Base-by-base conservation (phyloP, 495 filamentous ascomycete species). In the Extremus antarcticus region DNA sequence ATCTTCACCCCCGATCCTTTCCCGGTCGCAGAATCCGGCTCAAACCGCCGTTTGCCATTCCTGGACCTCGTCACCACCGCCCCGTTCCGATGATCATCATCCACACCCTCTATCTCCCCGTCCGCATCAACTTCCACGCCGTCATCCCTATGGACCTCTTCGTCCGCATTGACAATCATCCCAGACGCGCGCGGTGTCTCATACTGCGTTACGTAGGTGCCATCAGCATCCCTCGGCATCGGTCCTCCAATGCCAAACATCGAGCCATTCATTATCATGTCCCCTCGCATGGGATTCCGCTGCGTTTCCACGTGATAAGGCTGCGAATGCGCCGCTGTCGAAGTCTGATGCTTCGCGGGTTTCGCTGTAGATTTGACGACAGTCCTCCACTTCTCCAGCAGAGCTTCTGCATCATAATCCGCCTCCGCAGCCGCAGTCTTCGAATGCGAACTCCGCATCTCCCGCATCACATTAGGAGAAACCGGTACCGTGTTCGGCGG, bases 401-500 rank as follows among this genome's bases (percentile, higher is more conserved):
- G 25, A 3, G 50, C 54, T 20, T 62, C 59, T 24, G 41, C 55
- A 25, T 62, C 55, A 32, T 54, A 62, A 21, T 52, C 22, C 3
- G 20, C 50, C 1, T 50, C 45, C 1, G 50, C 47, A 3, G 51
- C 51, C 8, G 2, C 24, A 9, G 45, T 50, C 11, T 7, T 16
- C 16, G 2, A 7, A 0, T 46, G 13, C 16, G 38, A 22, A 3
- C 16, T 46, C 3, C 23, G 16, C 32, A 62, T 16, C 49, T 66
- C 63, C 38, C 61, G 56, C 49, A 65, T 43, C 1, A 59, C 57
- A 10, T 76, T 73, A 0, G 73, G 64, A 16, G 76, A 67, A 1
- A 92, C 56, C 2, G 79, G 80, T 2, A 89, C 67, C 0, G 76
- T 84, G 25, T 78, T 71, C 0, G 86, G 81, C 0, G 80, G 78